Evolutionary conservation across 768 basidiomycete genomes (phyloP).

Genomic region (Suillus spraguei): DNA sequence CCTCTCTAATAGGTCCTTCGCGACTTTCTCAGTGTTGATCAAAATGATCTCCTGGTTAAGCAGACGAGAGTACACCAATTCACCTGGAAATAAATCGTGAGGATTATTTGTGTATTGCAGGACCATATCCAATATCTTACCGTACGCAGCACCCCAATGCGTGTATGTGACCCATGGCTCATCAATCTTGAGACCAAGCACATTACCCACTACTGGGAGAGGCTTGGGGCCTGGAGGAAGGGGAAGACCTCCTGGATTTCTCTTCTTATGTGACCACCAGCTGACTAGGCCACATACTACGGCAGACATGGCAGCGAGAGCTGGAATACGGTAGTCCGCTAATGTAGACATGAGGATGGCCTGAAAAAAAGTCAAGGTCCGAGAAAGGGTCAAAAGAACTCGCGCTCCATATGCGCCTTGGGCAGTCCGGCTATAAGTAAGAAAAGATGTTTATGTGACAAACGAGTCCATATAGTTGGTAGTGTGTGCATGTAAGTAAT

Average conservation of each 20-base stretch:
- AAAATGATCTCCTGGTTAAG: constrained; percentile 41
- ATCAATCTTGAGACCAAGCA: constrained; percentile 27
- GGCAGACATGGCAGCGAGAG: constrained; percentile 15
- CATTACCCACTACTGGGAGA: constrained; percentile 36
- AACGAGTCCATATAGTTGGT: background rate
- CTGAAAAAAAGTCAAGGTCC: background rate
- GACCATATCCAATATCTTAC: constrained; percentile 14
- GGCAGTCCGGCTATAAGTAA: background rate
- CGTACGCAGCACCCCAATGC: constrained; percentile 33
- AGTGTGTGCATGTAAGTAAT: background rate
- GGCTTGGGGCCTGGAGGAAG: constrained; percentile 58
- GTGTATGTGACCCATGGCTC: constrained; percentile 37
- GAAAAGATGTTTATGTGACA: background rate
- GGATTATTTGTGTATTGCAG: constrained; percentile 15
- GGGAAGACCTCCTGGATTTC: constrained; percentile 10
- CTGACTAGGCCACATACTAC: constrained; percentile 11
- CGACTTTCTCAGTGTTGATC: constrained; percentile 42
- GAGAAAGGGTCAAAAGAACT: background rate
- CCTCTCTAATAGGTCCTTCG: constrained; percentile 46
- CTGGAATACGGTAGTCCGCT: constrained; percentile 20
- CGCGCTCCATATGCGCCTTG: background rate
- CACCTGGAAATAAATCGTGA: constrained; percentile 24
- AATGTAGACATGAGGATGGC: constrained; percentile 5
- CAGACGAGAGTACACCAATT: constrained; percentile 39
- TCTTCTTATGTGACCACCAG: constrained; percentile 15